Evolutionary conservation across 2,329 filamentous ascomycete species (phyloP), one percentile per base, ranked within the genome.

Genomic region (Ophiosphaerella herpotricha): DNA sequence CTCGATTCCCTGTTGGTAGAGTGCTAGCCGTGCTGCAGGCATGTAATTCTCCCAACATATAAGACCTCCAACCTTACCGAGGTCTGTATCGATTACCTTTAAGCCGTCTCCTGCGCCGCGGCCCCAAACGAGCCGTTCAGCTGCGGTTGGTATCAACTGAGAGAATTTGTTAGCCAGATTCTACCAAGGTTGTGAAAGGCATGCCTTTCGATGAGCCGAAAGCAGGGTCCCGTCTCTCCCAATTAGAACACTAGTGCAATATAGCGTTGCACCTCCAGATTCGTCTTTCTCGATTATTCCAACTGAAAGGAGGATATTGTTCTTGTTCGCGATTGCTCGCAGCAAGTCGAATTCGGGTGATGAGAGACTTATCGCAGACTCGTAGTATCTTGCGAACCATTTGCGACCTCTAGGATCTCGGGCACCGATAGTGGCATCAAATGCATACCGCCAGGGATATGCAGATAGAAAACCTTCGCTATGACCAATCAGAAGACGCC

Each of bases 41-140:
- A 77, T 77, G 42, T 77, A 77, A 48, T 77, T 77, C 55, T 77
- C 75, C 75, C 74, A 76, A 47, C 74, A 77, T 39, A 77, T 77
- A 43, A 77, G 50, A 1, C 74, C 75, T 21, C 74, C 74, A 12
- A 76, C 70, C 46, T 72, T 75, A 3, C 75, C 74, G 26, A 76
- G 67, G 23, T 74, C 73, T 3, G 73, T 74, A 49, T 76, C 66
- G 5, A 72, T 68, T 13, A 77, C 74, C 21, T 67, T 63, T 7
- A 77, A 60, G 1, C 71, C 70, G 39, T 77, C 74, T 24, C 75
- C 75, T 12, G 74, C 63, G 14, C 74, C 75, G 43, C 72, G 62
- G 21, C 24, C 74, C 75, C 75, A 77, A 2, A 77, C 67, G 2
- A 77, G 53, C 12, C 75, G 58, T 45, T 77, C 74, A n/a, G 63